Evolutionary conservation across 495 filamentous ascomycete genomes (phyloP).

Genomic region (Hypoxylon fuscum): DNA sequence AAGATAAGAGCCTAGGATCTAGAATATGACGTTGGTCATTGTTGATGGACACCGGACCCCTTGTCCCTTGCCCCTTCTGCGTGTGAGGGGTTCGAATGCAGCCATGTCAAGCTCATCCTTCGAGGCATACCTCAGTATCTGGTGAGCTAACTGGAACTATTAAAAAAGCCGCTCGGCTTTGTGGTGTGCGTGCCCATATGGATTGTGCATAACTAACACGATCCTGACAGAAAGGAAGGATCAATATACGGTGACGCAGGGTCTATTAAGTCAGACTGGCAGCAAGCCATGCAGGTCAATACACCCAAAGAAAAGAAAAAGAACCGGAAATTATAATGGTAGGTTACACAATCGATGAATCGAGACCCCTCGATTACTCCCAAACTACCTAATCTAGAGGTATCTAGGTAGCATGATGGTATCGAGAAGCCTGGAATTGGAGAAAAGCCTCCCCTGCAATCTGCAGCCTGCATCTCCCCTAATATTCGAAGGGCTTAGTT

Average conservation of each 20-base stretch:
- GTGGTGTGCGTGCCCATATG: too few species aligned
- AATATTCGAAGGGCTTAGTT: neutral
- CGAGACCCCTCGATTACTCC: too few species aligned
- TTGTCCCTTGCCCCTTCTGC: too few species aligned
- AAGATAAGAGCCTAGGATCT: conserved; percentile 12
- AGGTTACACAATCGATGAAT: neutral
- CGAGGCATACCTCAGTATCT: too few species aligned
- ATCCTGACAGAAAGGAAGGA: neutral
- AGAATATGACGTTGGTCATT: neutral
- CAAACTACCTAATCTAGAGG: too few species aligned
- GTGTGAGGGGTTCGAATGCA: too few species aligned
- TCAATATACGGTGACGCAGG: neutral
- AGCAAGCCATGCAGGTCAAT: neutral
- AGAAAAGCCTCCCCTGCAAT: neutral
- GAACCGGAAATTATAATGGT: neutral
- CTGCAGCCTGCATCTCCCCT: neutral
- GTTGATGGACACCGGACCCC: neutral
- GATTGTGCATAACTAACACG: too few species aligned
- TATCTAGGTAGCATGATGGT: too few species aligned
- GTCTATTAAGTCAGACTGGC: neutral
- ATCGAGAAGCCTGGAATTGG: too few species aligned
- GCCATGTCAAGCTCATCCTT: too few species aligned
- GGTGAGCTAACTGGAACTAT: too few species aligned
- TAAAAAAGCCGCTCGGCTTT: too few species aligned
- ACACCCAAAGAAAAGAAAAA: neutral